Percentiles rank a stretch among this genome's conserved stretches.
Conservation (phyloP, 148 eudicot species). For the Amaranthus hypochondriacus region DNA sequence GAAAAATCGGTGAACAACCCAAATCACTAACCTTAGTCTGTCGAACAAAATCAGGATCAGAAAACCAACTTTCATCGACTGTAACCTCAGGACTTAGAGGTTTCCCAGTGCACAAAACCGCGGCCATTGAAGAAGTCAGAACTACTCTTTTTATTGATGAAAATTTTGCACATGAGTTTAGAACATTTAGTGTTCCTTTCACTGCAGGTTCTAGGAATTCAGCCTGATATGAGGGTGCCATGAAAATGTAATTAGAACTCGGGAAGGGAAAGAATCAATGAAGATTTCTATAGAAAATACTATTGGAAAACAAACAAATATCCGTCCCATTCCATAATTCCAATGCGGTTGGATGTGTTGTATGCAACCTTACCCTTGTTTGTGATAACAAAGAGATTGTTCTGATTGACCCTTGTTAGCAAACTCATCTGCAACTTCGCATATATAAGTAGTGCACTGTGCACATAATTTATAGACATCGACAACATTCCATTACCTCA, state of each 20-base stretch:
- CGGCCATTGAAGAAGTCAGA: conserved; percentile 57
- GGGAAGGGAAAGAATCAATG: neutral
- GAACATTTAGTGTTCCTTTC: conserved; percentile 72
- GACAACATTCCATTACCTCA: too few relatives aligned
- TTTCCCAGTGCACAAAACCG: conserved; percentile 31
- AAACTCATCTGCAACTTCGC: too few relatives aligned
- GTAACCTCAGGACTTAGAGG: conserved; percentile 43
- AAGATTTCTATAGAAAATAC: too few relatives aligned
- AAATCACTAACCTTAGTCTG: conserved; percentile 25
- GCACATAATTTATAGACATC: too few relatives aligned
- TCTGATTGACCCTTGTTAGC: too few relatives aligned
- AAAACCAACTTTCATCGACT: conserved; percentile 54
- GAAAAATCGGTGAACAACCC: neutral
- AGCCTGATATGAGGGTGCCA: conserved; percentile 26
- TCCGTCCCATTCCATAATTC: too few relatives aligned
- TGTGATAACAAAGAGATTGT: too few relatives aligned
- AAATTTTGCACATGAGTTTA: conserved; percentile 41
- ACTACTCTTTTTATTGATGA: conserved; percentile 46
- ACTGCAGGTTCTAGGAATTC: conserved; percentile 68
- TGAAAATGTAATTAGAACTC: neutral
- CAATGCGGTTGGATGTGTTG: too few relatives aligned
- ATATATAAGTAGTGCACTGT: too few relatives aligned
- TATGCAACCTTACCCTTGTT: too few relatives aligned
- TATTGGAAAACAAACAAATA: too few relatives aligned
- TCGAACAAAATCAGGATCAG: conserved; percentile 32